Percentiles rank a stretch among this genome's conserved stretches.
phyloP scores from a whole-genome alignment of 257 asterid genomes.

The Salvia splendens region DNA sequence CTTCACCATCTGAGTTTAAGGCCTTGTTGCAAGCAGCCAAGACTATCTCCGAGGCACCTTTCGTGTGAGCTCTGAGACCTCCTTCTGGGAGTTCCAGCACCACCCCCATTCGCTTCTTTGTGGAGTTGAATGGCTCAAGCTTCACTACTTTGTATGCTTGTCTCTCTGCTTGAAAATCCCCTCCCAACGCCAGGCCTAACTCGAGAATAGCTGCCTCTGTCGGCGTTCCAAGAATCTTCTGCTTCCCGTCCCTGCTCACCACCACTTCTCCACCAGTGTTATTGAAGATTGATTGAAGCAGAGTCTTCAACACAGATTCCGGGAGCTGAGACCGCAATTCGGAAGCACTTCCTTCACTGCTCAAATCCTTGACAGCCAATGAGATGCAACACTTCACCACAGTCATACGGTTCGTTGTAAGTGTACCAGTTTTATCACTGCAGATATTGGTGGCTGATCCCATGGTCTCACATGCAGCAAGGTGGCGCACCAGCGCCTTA shows the following conservation, averaged over 20 bases:
- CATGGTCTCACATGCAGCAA: slow-evolving; percentile 98
- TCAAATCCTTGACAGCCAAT: slow-evolving; percentile 56
- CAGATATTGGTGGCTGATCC: slow-evolving; percentile 91
- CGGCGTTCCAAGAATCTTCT: slow-evolving; percentile 80
- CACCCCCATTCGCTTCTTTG: slow-evolving; percentile 80
- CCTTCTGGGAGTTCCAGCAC: slow-evolving; percentile 76
- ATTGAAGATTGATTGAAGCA: slow-evolving; percentile 73
- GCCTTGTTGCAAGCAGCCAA: slow-evolving; percentile 75
- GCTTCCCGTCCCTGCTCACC: slow-evolving; percentile 51
- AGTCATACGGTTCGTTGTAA: slow-evolving; percentile 88
- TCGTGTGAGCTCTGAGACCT: slow-evolving; percentile 64
- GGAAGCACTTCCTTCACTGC: slow-evolving; percentile 37
- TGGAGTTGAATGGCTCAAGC: slow-evolving; percentile 88
- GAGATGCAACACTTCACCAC: slow-evolving; percentile 81
- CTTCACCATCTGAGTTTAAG: slow-evolving; percentile 58
- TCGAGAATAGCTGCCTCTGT: slow-evolving; percentile 86
- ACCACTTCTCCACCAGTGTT: slow-evolving; percentile 93
- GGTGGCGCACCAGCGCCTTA: slow-evolving; percentile 84
- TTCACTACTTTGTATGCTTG: slow-evolving; percentile 53
- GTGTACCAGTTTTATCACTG: slow-evolving; percentile 88
- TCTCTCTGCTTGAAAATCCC: slow-evolving; percentile 57
- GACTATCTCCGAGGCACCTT: slow-evolving; percentile 90
- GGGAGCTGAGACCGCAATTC: slow-evolving; percentile 50
- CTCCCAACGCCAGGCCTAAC: slow-evolving; percentile 77
- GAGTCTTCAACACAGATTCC: slow-evolving; percentile 38